Evolutionary conservation across 768 basidiomycete genomes (phyloP), one percentile per base, ranked within the genome.

Genomic region (Pulveroboletus sp.): DNA sequence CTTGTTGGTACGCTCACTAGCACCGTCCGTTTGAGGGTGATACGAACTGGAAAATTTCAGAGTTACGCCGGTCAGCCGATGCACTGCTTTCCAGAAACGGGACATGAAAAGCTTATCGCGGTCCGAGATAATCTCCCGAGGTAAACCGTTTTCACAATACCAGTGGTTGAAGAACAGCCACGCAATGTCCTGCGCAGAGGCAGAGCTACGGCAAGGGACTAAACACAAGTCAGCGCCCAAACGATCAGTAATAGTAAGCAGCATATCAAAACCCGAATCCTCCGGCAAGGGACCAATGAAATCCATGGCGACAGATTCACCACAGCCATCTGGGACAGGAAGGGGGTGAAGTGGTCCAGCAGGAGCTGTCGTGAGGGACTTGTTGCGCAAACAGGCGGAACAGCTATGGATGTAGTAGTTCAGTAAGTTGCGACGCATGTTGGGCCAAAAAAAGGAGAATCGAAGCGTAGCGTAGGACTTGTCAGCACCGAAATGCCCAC

Each of bases 261-360:
- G 43, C 29, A 38, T 58, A 31, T 72, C 51, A 45, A 45, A 62
- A 0, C 68, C 69, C 2, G 62, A n/a, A 12, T 73, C 69, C 9
- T 50, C 36, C 0, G 68, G 72, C 0, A 72, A 44, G 0, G 69
- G 72, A 0, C 69, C 70, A 16, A 73, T 54, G 35, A 73, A 70
- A 46, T 71, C 63, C 4, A 71, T 59, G 1, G 60, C 57, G 2
- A 29, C 12, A 12, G 27, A 29, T 6, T 29, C 27, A 6, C 27
- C 27, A 29, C 27, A 12, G 27, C 27, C 27, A 29, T 29, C 27
- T 6, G 27, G 27, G 12, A 29, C 12, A 12, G 27, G 27, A 12
- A 29, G 27, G 27, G 27, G 27, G 12, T 29, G 27, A 6, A 29
- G 12, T 6, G 27, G 27, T 29, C 27, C 27, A 6, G 27, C 27